Evolutionary conservation across 192 early-diverging fungal genomes (phyloP), one percentile per base, ranked within the genome.

Genomic region (Entophlyctis luteolus): DNA sequence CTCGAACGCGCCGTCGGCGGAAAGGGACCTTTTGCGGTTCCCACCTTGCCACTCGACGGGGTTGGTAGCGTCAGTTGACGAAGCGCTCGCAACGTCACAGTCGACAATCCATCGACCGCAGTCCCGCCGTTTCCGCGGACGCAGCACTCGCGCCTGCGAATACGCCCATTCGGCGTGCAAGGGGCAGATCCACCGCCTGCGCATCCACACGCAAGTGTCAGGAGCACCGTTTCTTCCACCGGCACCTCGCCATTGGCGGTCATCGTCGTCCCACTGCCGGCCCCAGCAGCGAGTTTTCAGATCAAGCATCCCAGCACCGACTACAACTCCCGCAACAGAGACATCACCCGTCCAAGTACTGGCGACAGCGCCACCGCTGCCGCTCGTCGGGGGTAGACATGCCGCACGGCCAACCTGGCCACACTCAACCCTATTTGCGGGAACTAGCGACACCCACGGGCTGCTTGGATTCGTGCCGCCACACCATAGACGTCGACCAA

Each of bases 171-270:
- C 78, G 25, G 55, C 79, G 72, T 84, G 82, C 48, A 76, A 81
- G 3, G 82, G 82, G 60, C 82, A 84, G 81, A 78, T 81, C 82
- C 82, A 84, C 34, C 69, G 59, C 31, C 34, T 22, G 18, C 76
- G 33, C 14, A 83, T 62, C n/a, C 59, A 63, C 12, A 82, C 39
- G n/a, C 66, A 23, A 0, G 69, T 60, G 4, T 27, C 35, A 14
- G 22, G 20, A 5, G 16, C 54, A 18, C 5, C 38, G 18, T n/a
- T 32, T 25, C 37, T 31, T 32, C 5, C 27, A 18, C 33, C n/a
- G 18, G n/a, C 55, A 29, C 0, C 47, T 5, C 18, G 4, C 48
- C 48, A 50, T 25, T 6, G 27, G 14, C 42, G 48, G 33, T 10
- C 6, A 33, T 28, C 48, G n/a, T 31, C n/a, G 4, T 23, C 48